Percentiles rank a stretch among this genome's conserved stretches.
Conservation (phyloP, 1,139 yeast genomes). For the Protomyces inundatus region DNA sequence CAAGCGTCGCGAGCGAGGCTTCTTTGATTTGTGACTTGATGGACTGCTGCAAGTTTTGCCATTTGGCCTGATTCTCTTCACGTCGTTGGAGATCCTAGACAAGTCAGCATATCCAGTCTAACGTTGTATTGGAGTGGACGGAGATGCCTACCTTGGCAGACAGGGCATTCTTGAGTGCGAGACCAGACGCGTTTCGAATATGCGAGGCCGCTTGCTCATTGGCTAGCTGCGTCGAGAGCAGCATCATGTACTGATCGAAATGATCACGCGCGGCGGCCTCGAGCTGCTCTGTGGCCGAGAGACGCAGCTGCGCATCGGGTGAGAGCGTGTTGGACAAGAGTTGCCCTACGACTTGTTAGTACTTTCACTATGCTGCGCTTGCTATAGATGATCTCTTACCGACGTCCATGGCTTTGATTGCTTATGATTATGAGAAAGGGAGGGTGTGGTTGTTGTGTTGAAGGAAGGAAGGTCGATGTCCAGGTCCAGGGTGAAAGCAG, state of each 20-base stretch:
- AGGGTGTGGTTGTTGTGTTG: background rate
- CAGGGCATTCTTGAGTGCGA: conserved; percentile 80
- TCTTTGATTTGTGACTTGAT: conserved; percentile 63
- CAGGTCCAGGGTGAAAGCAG: too few species aligned
- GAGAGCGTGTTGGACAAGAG: conserved; percentile 23
- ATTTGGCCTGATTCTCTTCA: conserved; percentile 41
- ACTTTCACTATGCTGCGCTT: background rate
- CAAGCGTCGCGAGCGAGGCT: conserved; percentile 57
- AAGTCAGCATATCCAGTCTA: conserved; percentile 35
- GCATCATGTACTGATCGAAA: conserved; percentile 60
- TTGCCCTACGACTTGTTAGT: background rate
- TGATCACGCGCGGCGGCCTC: conserved; percentile 66
- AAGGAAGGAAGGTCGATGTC: background rate
- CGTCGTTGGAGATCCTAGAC: conserved; percentile 23
- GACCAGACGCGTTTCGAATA: conserved; percentile 87
- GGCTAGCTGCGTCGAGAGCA: conserved; percentile 67
- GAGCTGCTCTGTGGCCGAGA: conserved; percentile 76
- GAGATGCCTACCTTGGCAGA: conserved; percentile 55
- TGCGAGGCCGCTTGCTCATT: conserved; percentile 64
- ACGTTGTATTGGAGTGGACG: background rate
- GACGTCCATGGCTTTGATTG: background rate
- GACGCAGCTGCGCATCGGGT: conserved; percentile 48
- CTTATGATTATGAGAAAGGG: background rate
- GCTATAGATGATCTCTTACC: background rate
- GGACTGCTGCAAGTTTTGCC: conserved; percentile 54